phyloP scores from a whole-genome alignment of 2,329 filamentous ascomycete species.

The Diaporthe aspalathi region DNA sequence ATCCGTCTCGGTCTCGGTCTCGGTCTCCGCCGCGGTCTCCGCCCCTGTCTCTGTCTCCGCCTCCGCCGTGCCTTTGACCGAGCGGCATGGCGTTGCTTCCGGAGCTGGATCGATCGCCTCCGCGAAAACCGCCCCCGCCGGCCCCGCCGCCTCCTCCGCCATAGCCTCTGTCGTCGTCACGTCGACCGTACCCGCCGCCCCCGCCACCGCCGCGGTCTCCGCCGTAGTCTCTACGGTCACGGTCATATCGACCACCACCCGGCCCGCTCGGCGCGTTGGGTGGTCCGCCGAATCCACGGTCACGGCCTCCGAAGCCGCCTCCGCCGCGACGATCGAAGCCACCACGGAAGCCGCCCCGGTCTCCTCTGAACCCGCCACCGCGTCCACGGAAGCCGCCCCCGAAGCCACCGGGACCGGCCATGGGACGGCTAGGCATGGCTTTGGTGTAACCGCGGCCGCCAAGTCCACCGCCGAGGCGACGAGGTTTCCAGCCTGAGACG shows the following conservation, averaged over 20 bases:
- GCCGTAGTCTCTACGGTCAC: constrained; percentile 55
- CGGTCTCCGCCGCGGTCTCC: constrained; percentile 60
- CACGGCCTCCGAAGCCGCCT: constrained; percentile 53
- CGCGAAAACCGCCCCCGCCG: constrained; percentile 49
- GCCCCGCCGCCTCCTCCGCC: constrained; percentile 37
- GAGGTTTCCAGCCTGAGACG: constrained; percentile 92
- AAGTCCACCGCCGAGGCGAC: constrained; percentile 89
- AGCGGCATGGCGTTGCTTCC: constrained; percentile 54
- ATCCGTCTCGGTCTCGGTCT: constrained; percentile 62
- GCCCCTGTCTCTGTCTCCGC: constrained; percentile 54
- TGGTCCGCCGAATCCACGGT: constrained; percentile 45
- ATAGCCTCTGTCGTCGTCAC: constrained; percentile 48
- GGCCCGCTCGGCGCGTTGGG: constrained; percentile 72
- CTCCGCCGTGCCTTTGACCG: constrained; percentile 49
- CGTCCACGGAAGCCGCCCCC: constrained; percentile 66
- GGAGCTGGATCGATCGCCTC: constrained; percentile 69
- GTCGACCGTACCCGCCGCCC: constrained; percentile 54
- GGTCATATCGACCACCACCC: constrained; percentile 55
- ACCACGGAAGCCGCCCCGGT: constrained; percentile 54
- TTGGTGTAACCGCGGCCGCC: constrained; percentile 95
- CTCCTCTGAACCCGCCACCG: constrained; percentile 56
- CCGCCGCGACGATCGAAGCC: constrained; percentile 67
- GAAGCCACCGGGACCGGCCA: constrained; percentile 67
- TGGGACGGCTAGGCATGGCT: constrained; percentile 75
- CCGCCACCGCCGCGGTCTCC: constrained; percentile 54